These are phyloP conservation scores for Megacollybia marginata DNA, from an alignment of 768 basidiomycete species.

Conservation along the genomic window DNA sequence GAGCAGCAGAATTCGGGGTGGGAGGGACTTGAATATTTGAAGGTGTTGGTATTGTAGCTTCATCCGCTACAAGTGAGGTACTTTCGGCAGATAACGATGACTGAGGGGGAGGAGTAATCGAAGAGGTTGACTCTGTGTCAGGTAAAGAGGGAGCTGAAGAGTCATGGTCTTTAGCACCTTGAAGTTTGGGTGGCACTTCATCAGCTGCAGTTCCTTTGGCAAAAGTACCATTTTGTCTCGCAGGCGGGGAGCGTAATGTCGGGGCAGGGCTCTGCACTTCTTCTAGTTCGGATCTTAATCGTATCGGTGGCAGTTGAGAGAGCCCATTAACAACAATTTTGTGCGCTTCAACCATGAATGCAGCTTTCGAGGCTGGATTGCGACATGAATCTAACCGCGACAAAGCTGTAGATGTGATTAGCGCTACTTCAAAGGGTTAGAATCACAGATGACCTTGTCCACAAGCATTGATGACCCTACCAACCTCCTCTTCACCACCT, in stretches of 20 bases:
- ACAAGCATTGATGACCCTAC: constrained; percentile 61
- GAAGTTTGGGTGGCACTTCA: not conserved
- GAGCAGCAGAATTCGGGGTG: too few relatives aligned
- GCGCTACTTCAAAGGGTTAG: too few relatives aligned
- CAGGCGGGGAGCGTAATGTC: not conserved
- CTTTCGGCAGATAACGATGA: not conserved
- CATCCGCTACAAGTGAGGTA: not conserved
- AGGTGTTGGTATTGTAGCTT: too few relatives aligned
- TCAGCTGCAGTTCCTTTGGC: not conserved
- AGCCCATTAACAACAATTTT: constrained; percentile 86
- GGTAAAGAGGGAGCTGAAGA: not conserved
- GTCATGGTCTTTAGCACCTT: not conserved
- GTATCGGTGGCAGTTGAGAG: constrained; percentile 63
- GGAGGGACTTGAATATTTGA: too few relatives aligned
- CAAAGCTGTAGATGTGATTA: too few relatives aligned
- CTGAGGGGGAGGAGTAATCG: not conserved
- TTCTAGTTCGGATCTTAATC: constrained; percentile 59
- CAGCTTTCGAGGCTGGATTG: constrained; percentile 73
- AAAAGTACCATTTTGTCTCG: not conserved
- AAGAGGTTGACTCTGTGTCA: not conserved
- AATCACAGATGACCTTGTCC: constrained; percentile 60
- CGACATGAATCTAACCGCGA: constrained; percentile 30
- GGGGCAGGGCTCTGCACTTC: not conserved
- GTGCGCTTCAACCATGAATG: constrained; percentile 76
- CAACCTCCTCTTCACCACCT: constrained; percentile 37